Conservation (phyloP, 495 filamentous ascomycete species). For the Xeromyces bisporus region DNA sequence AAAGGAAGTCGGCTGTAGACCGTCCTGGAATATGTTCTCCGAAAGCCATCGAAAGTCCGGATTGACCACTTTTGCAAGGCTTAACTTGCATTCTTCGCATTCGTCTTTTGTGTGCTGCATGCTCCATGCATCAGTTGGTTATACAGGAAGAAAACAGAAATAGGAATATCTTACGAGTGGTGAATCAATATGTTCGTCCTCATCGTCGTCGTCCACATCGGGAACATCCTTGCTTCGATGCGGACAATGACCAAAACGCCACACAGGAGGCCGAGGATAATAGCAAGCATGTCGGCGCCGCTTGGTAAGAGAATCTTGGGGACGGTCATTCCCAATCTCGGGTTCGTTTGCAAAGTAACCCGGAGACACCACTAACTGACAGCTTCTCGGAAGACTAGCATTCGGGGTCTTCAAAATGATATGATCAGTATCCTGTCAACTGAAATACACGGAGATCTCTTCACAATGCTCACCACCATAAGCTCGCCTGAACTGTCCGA, state of each 20-base stretch:
- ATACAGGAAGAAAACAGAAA: background rate
- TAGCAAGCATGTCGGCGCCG: constrained; percentile 17
- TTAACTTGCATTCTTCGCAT: background rate
- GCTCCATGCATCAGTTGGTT: background rate
- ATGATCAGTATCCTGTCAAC: no score
- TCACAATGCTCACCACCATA: background rate
- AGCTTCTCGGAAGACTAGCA: background rate
- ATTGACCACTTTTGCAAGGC: background rate
- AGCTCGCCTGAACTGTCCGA: background rate
- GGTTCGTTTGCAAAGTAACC: background rate
- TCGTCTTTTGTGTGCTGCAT: background rate
- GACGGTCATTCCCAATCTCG: background rate
- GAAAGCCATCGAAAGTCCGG: background rate
- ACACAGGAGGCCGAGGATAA: constrained; percentile 16
- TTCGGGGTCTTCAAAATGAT: background rate
- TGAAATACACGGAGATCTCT: background rate
- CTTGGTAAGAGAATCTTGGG: constrained; percentile 8
- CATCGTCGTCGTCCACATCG: background rate
- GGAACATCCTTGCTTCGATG: no score
- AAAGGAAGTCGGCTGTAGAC: constrained; percentile 1
- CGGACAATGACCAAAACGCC: constrained; percentile 5
- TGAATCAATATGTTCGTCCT: background rate
- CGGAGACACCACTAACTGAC: background rate
- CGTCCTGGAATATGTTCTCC: background rate
- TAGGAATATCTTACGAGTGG: background rate